Evolutionary conservation across 371 early-diverging fungal species (phyloP).

Genomic region (Apophysomyces ossiformis): DNA sequence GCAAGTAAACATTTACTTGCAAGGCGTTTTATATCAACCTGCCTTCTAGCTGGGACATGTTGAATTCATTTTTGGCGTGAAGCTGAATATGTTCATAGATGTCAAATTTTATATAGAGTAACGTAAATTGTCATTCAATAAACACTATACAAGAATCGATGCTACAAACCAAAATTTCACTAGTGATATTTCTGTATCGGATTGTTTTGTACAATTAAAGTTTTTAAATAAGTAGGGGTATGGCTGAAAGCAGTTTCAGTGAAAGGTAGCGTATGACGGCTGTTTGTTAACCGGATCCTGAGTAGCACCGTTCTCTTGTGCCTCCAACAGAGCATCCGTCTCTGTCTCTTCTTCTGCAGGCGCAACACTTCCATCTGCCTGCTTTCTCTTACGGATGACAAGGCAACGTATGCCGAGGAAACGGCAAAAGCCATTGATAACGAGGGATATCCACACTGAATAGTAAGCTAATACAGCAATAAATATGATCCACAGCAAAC

Average conservation of each 20-base stretch:
- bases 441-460: conserved; percentile 72
- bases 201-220: background rate
- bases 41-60: too few relatives aligned
- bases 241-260: background rate
- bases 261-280: conserved; percentile 3
- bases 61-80: too few relatives aligned
- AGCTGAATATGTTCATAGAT: too few relatives aligned
- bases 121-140: too few relatives aligned
- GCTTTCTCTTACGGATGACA: conserved; percentile 53
- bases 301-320: conserved; percentile 10
- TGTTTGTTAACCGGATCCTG: background rate
- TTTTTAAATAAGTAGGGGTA: background rate
- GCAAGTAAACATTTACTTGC: too few relatives aligned
- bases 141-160: too few relatives aligned
- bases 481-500: conserved; percentile 21
- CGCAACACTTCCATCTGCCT: conserved; percentile 12
- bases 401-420: conserved; percentile 86
- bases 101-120: too few relatives aligned
- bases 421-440: conserved; percentile 87
- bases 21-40: too few relatives aligned
- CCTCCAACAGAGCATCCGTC: conserved; percentile 9
- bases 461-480: conserved; percentile 16
- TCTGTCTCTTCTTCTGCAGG: conserved; percentile 13
- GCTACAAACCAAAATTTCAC: too few relatives aligned
- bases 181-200: too few relatives aligned